These are phyloP conservation scores for Solanum paucissectum DNA, from an alignment of 257 asterid species.

Conservation along the genomic window DNA sequence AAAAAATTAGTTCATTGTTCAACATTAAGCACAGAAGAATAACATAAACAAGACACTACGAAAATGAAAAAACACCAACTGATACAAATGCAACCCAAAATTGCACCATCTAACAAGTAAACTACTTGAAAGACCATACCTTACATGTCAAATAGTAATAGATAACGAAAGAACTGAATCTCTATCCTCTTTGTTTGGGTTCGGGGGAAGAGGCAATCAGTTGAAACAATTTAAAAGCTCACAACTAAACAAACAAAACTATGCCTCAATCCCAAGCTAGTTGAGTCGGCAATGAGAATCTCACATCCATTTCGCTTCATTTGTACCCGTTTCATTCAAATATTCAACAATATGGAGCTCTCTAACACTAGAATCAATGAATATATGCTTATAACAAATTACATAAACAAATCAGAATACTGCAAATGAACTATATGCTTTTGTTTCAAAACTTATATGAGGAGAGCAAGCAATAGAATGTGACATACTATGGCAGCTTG, in stretches of 20 bases:
- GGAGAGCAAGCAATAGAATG: neutral
- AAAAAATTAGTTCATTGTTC: neutral
- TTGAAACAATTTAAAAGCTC: neutral
- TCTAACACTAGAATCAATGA: neutral
- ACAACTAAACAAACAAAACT: neutral
- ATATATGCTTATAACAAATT: neutral
- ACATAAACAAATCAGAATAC: neutral
- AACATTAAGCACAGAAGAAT: neutral
- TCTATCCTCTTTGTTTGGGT: neutral
- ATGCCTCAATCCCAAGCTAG: neutral
- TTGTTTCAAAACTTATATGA: neutral
- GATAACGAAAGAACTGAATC: neutral
- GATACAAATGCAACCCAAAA: neutral
- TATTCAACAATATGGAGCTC: neutral
- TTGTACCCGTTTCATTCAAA: neutral
- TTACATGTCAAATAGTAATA: neutral
- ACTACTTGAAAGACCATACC: neutral
- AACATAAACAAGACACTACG: neutral
- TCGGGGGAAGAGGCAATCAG: neutral
- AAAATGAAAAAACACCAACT: neutral
- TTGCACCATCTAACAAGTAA: neutral
- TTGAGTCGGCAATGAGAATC: neutral
- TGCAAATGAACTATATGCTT: neutral
- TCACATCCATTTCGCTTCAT: neutral
- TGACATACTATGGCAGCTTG: constrained; percentile 72